Percentiles rank a stretch among this genome's conserved stretches.
Conservation (phyloP, 441 rosid species). For the Pelargonium citronellum region DNA sequence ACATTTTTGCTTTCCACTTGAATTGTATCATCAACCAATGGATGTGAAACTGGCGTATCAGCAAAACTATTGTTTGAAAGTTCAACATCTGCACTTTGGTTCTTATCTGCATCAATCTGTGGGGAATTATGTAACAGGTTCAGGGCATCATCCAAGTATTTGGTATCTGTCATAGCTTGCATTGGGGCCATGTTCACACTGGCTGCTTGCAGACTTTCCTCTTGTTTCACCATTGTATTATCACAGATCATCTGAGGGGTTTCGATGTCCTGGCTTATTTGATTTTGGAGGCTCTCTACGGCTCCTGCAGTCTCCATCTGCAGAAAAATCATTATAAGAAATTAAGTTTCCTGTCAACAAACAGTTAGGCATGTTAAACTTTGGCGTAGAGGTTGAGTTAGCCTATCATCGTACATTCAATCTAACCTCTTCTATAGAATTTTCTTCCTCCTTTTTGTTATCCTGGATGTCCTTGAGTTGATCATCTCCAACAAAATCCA, state of each 20-base stretch:
- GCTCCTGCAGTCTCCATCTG: constrained; percentile 15
- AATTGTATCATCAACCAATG: constrained; percentile 19
- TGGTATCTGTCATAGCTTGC: not conserved
- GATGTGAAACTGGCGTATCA: constrained; percentile 16
- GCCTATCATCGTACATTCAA: not conserved
- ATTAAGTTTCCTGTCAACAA: constrained; percentile 8
- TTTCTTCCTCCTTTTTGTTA: constrained; percentile 10
- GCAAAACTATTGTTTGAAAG: constrained; percentile 10
- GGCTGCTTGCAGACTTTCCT: constrained; percentile 4
- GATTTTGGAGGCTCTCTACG: constrained; percentile 14
- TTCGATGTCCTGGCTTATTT: constrained; percentile 17
- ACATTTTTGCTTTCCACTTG: constrained; percentile 12
- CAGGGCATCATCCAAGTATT: constrained; percentile 2
- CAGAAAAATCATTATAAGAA: constrained; percentile 22
- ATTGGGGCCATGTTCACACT: constrained; percentile 6
- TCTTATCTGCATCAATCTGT: constrained; percentile 21
- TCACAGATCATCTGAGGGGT: constrained; percentile 5
- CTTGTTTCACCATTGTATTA: constrained; percentile 1
- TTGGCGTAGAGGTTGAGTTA: not conserved
- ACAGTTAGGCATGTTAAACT: constrained; percentile 4
- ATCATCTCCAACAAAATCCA: constrained; percentile 16
- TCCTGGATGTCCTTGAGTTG: constrained; percentile 13
- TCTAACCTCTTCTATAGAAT: constrained; percentile 27
- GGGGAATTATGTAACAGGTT: constrained; percentile 22
- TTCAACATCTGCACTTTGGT: constrained; percentile 21